Evolutionary conservation across 805 yeast species (phyloP).

Genomic region (Starmera quercuum): DNA sequence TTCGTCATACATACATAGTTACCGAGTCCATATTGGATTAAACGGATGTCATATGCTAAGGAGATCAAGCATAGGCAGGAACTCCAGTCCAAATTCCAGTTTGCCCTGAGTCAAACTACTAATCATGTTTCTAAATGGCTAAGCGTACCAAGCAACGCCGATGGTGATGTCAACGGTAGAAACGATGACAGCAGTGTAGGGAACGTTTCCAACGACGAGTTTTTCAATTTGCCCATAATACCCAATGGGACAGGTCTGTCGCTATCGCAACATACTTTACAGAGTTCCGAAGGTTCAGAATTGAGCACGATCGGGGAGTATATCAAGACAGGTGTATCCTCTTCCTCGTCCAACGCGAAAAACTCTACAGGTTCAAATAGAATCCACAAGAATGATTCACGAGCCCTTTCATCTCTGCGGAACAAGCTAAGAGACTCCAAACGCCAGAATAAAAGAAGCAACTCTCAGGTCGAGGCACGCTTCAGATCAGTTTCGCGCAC

Average conservation of each 20-base stretch:
- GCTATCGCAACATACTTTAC: not conserved
- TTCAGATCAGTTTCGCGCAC: not conserved
- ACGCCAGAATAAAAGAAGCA: slow-evolving; percentile 3
- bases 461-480: not conserved
- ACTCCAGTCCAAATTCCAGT: slow-evolving; percentile 16
- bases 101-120: slow-evolving; percentile 11
- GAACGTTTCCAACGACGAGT: slow-evolving; percentile 12
- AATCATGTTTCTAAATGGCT: slow-evolving; percentile 16
- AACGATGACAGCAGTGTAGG: too few species aligned
- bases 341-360: slow-evolving; percentile 9
- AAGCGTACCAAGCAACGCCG: slow-evolving; percentile 6
- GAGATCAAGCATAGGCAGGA: slow-evolving; percentile 20
- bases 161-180: slow-evolving; percentile 3
- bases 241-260: slow-evolving; percentile 16
- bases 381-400: too few species aligned
- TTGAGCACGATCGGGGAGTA: slow-evolving; percentile 20
- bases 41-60: slow-evolving; percentile 15
- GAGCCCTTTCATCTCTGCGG: slow-evolving; percentile 15
- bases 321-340: slow-evolving; percentile 6
- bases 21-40: too few species aligned
- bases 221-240: slow-evolving; percentile 17
- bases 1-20: too few species aligned
- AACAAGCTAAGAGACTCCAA: slow-evolving; percentile 16
- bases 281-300: too few species aligned
- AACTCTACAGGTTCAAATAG: slow-evolving; percentile 4